Conservation (phyloP, 176 grass and related monocot genomes). For the Aegilops bicornis region DNA sequence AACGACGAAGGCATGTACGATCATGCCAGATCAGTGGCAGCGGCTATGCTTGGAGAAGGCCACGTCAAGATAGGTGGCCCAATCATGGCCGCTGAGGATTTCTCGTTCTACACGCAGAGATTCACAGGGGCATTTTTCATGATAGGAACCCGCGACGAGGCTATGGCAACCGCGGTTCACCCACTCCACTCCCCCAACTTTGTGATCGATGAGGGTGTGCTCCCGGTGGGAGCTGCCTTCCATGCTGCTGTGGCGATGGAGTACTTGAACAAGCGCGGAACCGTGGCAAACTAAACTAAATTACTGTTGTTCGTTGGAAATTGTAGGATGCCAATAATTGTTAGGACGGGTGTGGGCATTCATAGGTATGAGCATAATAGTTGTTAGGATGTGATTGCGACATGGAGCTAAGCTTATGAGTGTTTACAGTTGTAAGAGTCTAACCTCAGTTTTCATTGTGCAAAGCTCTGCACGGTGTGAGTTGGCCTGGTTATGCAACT, state of each 20-base stretch:
- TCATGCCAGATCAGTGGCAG: neutral
- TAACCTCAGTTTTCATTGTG: neutral
- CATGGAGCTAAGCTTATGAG: neutral
- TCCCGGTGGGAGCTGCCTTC: neutral
- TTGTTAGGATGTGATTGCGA: neutral
- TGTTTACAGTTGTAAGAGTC: neutral
- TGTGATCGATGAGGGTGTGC: slow-evolving; percentile 1
- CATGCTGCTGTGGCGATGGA: neutral
- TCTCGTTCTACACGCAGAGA: neutral
- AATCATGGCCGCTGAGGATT: neutral
- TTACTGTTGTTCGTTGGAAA: neutral
- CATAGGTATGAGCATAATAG: too few relatives aligned
- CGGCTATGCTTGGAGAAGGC: neutral
- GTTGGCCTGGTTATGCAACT: neutral
- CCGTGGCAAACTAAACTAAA: neutral
- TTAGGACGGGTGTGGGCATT: neutral
- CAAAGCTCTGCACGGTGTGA: neutral
- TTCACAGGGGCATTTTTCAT: slow-evolving; percentile 10
- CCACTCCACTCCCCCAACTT: slow-evolving; percentile 9
- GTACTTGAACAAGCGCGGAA: neutral
- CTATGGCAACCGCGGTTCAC: neutral
- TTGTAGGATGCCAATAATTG: neutral
- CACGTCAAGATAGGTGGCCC: neutral
- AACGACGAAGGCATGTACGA: slow-evolving; percentile 2
- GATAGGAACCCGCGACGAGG: neutral